Conservation (phyloP, 805 yeast genomes). For the Teunomyces panamensis region DNA sequence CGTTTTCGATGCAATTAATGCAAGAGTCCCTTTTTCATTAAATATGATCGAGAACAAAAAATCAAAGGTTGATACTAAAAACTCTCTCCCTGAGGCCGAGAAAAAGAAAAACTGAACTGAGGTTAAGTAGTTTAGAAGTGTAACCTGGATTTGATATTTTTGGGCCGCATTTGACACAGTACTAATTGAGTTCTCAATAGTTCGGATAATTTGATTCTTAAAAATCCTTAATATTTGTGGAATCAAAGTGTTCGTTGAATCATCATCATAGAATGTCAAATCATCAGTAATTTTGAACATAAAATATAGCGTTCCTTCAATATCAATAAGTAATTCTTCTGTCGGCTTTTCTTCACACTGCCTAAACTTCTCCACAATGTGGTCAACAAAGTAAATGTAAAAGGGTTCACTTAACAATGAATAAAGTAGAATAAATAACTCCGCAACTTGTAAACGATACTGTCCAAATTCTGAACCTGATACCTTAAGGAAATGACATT, state of each 20-base stretch:
- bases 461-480: constrained; percentile 53
- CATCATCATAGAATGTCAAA: constrained; percentile 39
- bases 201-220: constrained; percentile 18
- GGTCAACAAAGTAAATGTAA: constrained; percentile 41
- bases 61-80: constrained; percentile 51
- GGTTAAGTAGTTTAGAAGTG: constrained; percentile 57
- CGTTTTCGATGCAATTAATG: constrained; percentile 46
- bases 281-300: constrained; percentile 56
- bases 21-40: constrained; percentile 22
- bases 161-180: constrained; percentile 6
- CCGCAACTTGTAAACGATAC: constrained; percentile 73
- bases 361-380: constrained; percentile 24
- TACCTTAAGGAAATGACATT: constrained; percentile 48
- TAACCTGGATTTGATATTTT: constrained; percentile 16
- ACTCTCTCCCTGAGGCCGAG: constrained; percentile 39
- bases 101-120: constrained; percentile 60
- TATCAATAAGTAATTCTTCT: constrained; percentile 26
- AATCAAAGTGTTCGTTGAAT: constrained; percentile 23
- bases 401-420: constrained; percentile 57
- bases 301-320: constrained; percentile 64
- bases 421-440: constrained; percentile 69
- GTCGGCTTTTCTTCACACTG: constrained; percentile 3
- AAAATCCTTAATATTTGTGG: constrained; percentile 26
- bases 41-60: constrained; percentile 48
- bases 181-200: constrained; percentile 11